These are phyloP conservation scores for Candida dendrica DNA, from an alignment of 805 yeast genomes.

Conservation along the genomic window DNA sequence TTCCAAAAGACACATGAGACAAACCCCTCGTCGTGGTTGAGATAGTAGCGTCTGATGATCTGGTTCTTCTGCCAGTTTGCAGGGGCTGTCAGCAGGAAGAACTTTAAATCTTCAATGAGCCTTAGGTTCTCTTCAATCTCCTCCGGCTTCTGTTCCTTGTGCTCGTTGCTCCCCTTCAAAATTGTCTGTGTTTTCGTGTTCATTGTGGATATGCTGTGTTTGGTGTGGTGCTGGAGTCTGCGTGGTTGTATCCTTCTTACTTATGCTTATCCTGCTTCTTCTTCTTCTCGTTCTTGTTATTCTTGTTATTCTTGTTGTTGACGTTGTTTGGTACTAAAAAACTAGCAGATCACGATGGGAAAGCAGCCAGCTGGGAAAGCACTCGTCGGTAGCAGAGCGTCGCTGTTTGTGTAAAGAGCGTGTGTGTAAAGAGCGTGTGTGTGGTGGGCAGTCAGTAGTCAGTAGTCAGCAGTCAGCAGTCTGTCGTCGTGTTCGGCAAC, in stretches of 20 bases:
- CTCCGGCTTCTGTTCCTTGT: constrained; percentile 10
- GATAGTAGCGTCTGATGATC: constrained; percentile 74
- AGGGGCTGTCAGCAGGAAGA: constrained; percentile 89
- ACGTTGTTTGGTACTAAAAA: too few species aligned
- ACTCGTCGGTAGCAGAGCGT: too few species aligned
- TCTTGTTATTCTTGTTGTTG: too few species aligned
- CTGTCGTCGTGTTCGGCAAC: neutral
- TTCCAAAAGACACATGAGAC: constrained; percentile 93
- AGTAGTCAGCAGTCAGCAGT: too few species aligned
- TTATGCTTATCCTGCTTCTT: too few species aligned
- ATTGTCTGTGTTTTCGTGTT: neutral
- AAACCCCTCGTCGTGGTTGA: constrained; percentile 85
- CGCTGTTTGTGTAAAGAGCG: too few species aligned
- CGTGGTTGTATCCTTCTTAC: neutral
- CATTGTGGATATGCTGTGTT: neutral
- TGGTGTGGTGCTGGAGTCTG: neutral
- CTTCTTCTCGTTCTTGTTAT: too few species aligned
- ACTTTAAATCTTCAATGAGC: constrained; percentile 70
- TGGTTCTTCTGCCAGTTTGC: constrained; percentile 89
- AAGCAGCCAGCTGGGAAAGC: too few species aligned
- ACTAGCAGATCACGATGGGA: too few species aligned
- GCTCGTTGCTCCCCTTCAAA: constrained; percentile 1
- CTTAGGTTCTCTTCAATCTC: constrained; percentile 46
- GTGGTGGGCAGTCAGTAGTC: too few species aligned
- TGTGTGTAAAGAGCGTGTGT: too few species aligned